Evolutionary conservation across 441 rosid species (phyloP), one percentile per base, ranked within the genome.

Genomic region (Corymbia calophylla): DNA sequence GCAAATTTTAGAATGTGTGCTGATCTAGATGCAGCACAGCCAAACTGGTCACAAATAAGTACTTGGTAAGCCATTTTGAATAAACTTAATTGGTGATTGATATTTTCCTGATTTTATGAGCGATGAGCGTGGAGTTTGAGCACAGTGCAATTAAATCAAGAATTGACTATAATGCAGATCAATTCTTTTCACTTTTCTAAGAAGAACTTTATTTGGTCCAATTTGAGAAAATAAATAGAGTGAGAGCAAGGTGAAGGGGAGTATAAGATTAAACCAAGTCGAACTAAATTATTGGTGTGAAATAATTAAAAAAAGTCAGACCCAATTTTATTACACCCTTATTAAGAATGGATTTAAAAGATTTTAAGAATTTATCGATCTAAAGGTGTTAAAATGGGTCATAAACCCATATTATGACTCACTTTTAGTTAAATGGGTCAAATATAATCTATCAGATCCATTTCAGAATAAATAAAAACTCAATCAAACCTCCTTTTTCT

Each of bases 231-330:
- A 62, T 29, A 62, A 29, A 62, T 2, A 17, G 7, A 13, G 0
- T 0, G 0, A 29, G 17, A 62, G 0, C 0, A 6, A 29, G 1
- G 2, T 60, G 32, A 3, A 29, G 1, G 2, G 27, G 32, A 13
- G 8, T 29, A 29, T 0, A 5, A 27, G 29, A 60, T 27, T 27
- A 13, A 60, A 16, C 17, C 7, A 27, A 3, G 27, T 60, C 31
- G 0, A 60, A 60, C 0, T 12, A 25, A 27, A 25, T 27, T 60
- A 60, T 27, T 5, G 13, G 31, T 27, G 0, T 16, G 0, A 60
- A 27, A 60, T 35, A 35, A 35, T 35, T 5, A 60, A 27, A 27
- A 12, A 1, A 60, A 0, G 3, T 27, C n/a, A 60, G 5, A 27
- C 31, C 31, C 2, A 12, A 60, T 27, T 60, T 3, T 27, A 13